These are phyloP conservation scores for Canavalia ensiformis DNA, from an alignment of 306 rosid species.

Conservation along the genomic window DNA sequence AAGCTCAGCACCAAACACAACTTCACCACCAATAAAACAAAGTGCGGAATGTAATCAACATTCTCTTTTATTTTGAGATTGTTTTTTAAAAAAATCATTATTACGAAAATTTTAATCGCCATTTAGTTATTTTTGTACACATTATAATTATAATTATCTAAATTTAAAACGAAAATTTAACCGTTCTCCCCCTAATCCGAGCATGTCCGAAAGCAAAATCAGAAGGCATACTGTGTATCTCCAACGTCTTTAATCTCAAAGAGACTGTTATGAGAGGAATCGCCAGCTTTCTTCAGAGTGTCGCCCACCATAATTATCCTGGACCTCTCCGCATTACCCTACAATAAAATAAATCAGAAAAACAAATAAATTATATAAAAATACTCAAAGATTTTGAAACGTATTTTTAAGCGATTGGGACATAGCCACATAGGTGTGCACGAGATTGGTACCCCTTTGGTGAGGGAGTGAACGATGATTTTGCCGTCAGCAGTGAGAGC, in stretches of 20 bases:
- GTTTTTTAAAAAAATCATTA: not conserved
- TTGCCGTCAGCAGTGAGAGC: constrained; percentile 83
- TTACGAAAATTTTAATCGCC: not conserved
- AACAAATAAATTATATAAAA: not conserved
- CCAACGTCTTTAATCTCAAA: constrained; percentile 67
- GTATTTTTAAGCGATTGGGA: not conserved
- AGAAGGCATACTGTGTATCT: constrained; percentile 66
- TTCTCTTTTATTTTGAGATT: not conserved
- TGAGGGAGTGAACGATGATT: constrained; percentile 82
- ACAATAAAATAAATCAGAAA: constrained; percentile 5
- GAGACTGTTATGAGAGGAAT: constrained; percentile 66
- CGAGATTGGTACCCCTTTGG: constrained; percentile 73
- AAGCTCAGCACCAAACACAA: not conserved
- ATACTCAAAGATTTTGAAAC: not conserved
- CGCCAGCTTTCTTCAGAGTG: constrained; percentile 85
- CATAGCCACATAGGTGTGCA: not conserved
- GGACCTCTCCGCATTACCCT: constrained; percentile 95
- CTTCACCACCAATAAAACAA: not conserved
- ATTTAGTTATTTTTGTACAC: not conserved
- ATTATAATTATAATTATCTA: not conserved
- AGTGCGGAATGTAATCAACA: not conserved
- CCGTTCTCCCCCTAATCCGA: not conserved
- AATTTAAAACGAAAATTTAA: not conserved
- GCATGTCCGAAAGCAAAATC: constrained; percentile 20
- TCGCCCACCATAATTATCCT: constrained; percentile 96